Base-by-base conservation (phyloP, 768 basidiomycete species). In the Strobilomyces confusus region DNA sequence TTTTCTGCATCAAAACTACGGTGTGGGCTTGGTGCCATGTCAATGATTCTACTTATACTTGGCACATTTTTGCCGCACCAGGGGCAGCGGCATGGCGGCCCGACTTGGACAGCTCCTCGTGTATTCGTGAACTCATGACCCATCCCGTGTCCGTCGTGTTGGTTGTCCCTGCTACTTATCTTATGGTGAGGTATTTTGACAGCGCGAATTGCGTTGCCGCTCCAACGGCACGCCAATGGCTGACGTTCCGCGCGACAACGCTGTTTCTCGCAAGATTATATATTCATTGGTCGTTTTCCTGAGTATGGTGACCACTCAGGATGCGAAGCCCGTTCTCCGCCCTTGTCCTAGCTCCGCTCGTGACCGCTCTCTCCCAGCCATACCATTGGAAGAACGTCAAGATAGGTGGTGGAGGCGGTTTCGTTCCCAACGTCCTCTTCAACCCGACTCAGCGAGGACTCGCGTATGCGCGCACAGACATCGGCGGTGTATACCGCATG, bases 361-460 rank as follows among this genome's bases (percentile, higher is more conserved):
- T 34, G 17, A 30, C 2, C 11, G 51, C 56, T 20, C 7, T 22
- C 36, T 44, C 48, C 14, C 79, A 82, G 58, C 46, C 71, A 1
- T 83, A 85, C 61, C 76, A 71, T 17, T 86, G 83, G 82, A 79
- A 80, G 62, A 84, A 84, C 59, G 83, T 83, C 55, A 82, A 82
- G 63, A 73, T 77, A 25, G 71, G 73, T 23, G 65, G 60, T 29
- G 61, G 51, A 1, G 57, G 55, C 48, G 75, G 76, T 25, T 82
- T 81, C 58, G 73, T 82, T 30, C 78, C 80, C 14, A 75, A 78
- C 49, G 81, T 85, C 49, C 6, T 85, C 17, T 86, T 86, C 66
- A 84, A 83, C 62, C 78, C 83, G 0, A 74, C 73, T 17, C 68
- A 81, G 62, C 78, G 81, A 75, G 83, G 82, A 30, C 65, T 84